These are phyloP conservation scores for Sonneratia caseolaris DNA, from an alignment of 345 rosid species.

Conservation along the genomic window DNA sequence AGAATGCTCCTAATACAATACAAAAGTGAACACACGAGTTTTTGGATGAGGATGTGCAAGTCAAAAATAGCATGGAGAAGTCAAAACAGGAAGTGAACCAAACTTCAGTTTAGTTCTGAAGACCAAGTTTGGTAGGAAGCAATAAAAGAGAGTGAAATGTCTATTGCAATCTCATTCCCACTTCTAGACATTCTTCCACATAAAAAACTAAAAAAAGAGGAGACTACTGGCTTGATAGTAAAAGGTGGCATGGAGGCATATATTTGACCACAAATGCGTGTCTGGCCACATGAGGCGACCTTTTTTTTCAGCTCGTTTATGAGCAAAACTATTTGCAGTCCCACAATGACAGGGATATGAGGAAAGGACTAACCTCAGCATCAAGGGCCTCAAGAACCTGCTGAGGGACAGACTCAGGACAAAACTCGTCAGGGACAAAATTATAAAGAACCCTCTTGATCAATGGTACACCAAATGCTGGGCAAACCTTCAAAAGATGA, in stretches of 20 bases:
- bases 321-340: background rate
- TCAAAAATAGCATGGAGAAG: background rate
- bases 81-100: background rate
- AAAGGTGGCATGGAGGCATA: background rate
- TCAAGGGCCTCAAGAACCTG: conserved; percentile 51
- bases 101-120: background rate
- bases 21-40: background rate
- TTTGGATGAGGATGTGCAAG: too few species aligned
- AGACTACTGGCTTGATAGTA: background rate
- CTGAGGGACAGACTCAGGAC: conserved; percentile 64
- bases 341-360: background rate
- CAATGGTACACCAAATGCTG: conserved; percentile 48
- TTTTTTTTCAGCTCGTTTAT: background rate
- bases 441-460: conserved; percentile 53
- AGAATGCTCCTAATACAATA: conserved; percentile 28
- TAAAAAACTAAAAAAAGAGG: background rate
- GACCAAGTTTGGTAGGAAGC: background rate
- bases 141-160: background rate
- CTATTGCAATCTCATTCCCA: background rate
- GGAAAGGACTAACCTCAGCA: conserved; percentile 46
- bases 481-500: conserved; percentile 54
- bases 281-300: too few species aligned
- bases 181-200: background rate
- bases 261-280: too few species aligned
- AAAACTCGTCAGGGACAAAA: conserved; percentile 86